A percentile compares a stretch with the other conserved stretches of the same genome.
Conservation (phyloP, 331 rosid species). For the Rosa hybrid region DNA sequence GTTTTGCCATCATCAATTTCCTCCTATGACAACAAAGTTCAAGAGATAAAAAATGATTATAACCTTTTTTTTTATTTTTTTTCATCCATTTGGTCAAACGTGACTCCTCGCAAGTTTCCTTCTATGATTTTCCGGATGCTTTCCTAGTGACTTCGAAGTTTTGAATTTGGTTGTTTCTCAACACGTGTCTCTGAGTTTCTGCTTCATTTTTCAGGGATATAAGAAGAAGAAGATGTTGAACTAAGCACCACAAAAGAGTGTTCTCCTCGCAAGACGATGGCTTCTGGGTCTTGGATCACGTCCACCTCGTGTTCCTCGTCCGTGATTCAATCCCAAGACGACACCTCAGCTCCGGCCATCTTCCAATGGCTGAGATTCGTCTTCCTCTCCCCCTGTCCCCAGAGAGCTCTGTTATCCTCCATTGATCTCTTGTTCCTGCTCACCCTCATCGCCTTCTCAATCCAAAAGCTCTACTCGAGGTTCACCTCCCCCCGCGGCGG, state of each 20-base stretch:
- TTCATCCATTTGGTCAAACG: background rate
- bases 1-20: background rate
- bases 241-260: background rate
- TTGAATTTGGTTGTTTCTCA: background rate
- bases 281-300: slow-evolving; percentile 54
- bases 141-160: background rate
- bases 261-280: slow-evolving; percentile 26
- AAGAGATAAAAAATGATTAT: background rate
- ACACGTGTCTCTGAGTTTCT: background rate
- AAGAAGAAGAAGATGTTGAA: slow-evolving; percentile 4
- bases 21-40: background rate
- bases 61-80: background rate
- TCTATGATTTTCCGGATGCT: background rate
- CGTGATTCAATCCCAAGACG: slow-evolving; percentile 39
- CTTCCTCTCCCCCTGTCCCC: slow-evolving; percentile 88
- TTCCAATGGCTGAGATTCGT: slow-evolving; percentile 71
- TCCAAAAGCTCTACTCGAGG: slow-evolving; percentile 51
- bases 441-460: slow-evolving; percentile 47
- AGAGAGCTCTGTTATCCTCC: slow-evolving; percentile 63
- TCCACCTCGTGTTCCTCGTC: slow-evolving; percentile 61
- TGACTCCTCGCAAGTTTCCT: background rate
- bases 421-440: slow-evolving; percentile 54
- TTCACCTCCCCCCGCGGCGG: slow-evolving; percentile 18
- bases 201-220: slow-evolving; percentile 24
- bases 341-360: slow-evolving; percentile 28